A percentile compares a stretch with the other conserved stretches of the same genome.
Conservation (phyloP, 805 yeast species). For the Candida xiaguanensis region DNA sequence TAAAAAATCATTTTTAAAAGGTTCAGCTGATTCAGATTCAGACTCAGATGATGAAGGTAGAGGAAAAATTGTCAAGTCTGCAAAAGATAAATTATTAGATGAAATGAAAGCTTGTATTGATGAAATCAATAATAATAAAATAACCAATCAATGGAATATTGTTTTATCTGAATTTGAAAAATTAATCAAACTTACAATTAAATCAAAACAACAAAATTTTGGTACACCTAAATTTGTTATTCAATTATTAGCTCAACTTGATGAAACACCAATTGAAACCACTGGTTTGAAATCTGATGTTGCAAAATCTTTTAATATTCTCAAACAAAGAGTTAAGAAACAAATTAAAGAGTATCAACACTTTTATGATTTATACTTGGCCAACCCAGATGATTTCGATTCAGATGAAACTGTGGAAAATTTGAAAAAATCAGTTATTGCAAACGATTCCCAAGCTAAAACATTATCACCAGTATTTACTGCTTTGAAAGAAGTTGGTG, state of each 20-base stretch:
- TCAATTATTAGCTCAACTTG: conserved; percentile 66
- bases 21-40: conserved; percentile 36
- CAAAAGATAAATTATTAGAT: conserved; percentile 87
- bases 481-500: conserved; percentile 69
- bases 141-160: conserved; percentile 74
- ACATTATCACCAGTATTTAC: conserved; percentile 55
- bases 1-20: conserved; percentile 47
- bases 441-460: conserved; percentile 38
- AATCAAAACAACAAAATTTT: conserved; percentile 72
- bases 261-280: conserved; percentile 56
- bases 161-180: conserved; percentile 77
- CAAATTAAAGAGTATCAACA: conserved; percentile 64
- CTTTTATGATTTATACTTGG: conserved; percentile 56
- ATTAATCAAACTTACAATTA: conserved; percentile 60
- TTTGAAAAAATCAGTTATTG: background rate
- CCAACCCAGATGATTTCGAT: conserved; percentile 73
- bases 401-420: conserved; percentile 21
- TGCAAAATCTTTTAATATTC: conserved; percentile 81
- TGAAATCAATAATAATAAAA: conserved; percentile 64
- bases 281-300: conserved; percentile 66
- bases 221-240: conserved; percentile 71
- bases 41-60: conserved; percentile 68
- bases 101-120: conserved; percentile 71
- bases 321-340: conserved; percentile 85
- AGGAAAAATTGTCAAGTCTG: conserved; percentile 84